phyloP scores from a whole-genome alignment of 192 early-diverging fungal species.

The Coemansia sp. region DNA sequence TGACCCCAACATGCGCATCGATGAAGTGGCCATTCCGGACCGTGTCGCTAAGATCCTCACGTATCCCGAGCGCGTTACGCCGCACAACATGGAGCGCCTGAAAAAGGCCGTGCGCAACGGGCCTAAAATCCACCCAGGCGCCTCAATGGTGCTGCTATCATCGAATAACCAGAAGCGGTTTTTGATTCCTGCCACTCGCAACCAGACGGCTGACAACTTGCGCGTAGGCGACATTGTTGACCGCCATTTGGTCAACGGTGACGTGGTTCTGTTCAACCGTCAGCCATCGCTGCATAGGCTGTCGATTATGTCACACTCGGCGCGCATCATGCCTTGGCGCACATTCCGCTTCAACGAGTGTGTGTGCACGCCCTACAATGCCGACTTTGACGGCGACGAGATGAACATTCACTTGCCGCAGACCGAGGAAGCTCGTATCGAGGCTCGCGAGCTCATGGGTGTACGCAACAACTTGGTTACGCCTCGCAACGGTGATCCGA shows the following conservation, averaged over 20 bases:
- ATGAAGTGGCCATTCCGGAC: slow-evolving; percentile 91
- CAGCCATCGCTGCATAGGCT: slow-evolving; percentile 98
- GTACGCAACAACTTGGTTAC: slow-evolving; percentile 97
- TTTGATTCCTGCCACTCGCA: slow-evolving; percentile 73
- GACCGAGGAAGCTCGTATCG: slow-evolving; percentile 96
- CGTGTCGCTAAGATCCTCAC: slow-evolving; percentile 89
- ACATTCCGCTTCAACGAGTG: slow-evolving; percentile 99
- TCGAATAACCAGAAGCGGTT: slow-evolving; percentile 59
- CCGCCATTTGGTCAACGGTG: slow-evolving; percentile 89
- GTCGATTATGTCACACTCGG: slow-evolving; percentile 96
- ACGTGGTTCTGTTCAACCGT: slow-evolving; percentile 97
- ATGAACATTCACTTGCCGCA: slow-evolving; percentile 99
- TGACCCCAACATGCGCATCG: slow-evolving; percentile 97
- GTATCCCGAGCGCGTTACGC: slow-evolving; percentile 93
- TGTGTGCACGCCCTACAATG: slow-evolving; percentile 99
- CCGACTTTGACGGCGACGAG: slow-evolving; percentile 99
- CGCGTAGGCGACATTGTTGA: slow-evolving; percentile 91
- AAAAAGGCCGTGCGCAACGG: slow-evolving; percentile 79
- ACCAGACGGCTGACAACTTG: slow-evolving; percentile 68
- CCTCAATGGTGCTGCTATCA: slow-evolving; percentile 72
- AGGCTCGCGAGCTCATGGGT: slow-evolving; percentile 95
- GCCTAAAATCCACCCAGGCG: slow-evolving; percentile 87
- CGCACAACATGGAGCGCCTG: slow-evolving; percentile 81
- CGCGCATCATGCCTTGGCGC: slow-evolving; percentile 86
- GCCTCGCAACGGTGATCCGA: slow-evolving; percentile 95